Evolutionary conservation across 495 filamentous ascomycete genomes (phyloP).

Genomic region (Daldinia concentrica): DNA sequence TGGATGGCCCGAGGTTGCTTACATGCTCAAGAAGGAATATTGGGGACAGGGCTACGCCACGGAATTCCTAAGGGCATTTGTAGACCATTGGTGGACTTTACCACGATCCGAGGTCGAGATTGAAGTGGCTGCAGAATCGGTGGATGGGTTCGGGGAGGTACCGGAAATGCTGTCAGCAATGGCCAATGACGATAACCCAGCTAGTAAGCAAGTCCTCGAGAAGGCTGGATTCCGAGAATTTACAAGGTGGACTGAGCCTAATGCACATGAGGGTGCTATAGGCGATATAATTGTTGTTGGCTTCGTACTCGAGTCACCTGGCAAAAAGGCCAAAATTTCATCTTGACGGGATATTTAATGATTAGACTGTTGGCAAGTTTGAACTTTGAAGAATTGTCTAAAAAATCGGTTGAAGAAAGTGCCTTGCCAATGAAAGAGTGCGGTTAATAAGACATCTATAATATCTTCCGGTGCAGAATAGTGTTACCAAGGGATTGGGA

Average conservation of each 20-base stretch:
- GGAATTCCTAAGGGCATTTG: conserved; percentile 49
- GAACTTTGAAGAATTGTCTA: no score
- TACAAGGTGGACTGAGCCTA: conserved; percentile 41
- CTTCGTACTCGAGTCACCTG: conserved; percentile 19
- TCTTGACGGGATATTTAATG: background rate
- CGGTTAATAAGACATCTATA: background rate
- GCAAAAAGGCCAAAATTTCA: background rate
- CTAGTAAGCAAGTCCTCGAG: conserved; percentile 48
- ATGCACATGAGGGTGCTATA: conserved; percentile 17
- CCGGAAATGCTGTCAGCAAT: conserved; percentile 48
- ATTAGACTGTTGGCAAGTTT: no score
- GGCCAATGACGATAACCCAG: conserved; percentile 38
- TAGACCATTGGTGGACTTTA: conserved; percentile 47
- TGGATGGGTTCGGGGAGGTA: conserved; percentile 30
- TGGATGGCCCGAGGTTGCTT: conserved; percentile 51
- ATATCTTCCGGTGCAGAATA: background rate
- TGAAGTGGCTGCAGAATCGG: conserved; percentile 37
- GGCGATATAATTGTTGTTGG: conserved; percentile 11
- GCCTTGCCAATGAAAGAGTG: background rate
- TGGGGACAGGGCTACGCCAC: conserved; percentile 53
- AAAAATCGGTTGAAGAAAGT: background rate
- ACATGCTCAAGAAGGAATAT: conserved; percentile 49
- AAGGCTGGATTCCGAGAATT: conserved; percentile 51
- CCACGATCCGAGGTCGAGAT: conserved; percentile 47
- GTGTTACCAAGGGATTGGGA: background rate